phyloP scores from a whole-genome alignment of 768 basidiomycete genomes.

The Psilocybe tampanensis region DNA sequence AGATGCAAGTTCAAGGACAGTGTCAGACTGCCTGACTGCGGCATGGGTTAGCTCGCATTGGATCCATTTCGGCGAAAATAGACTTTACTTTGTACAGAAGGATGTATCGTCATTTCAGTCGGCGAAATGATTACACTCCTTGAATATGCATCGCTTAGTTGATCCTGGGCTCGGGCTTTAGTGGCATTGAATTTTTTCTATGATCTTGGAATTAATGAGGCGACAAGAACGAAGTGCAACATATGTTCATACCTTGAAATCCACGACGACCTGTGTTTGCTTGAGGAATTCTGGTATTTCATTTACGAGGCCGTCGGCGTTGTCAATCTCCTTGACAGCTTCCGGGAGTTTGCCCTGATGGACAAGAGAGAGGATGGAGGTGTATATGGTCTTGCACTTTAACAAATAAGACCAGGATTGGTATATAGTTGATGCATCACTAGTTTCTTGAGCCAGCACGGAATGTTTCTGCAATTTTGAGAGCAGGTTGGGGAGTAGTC shows the following conservation, averaged over 20 bases:
- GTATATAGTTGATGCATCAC: conserved; percentile 53
- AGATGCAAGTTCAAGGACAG: conserved; percentile 50
- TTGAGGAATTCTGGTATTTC: conserved; percentile 52
- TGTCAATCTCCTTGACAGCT: conserved; percentile 49
- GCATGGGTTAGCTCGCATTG: not conserved
- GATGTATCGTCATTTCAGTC: conserved; percentile 49
- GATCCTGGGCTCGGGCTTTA: conserved; percentile 66
- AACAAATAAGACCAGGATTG: conserved; percentile 58
- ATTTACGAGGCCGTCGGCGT: conserved; percentile 46
- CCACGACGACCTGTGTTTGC: conserved; percentile 51
- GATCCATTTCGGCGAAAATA: not conserved
- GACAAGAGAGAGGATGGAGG: conserved; percentile 46
- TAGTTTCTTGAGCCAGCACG: conserved; percentile 60
- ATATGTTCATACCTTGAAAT: conserved; percentile 57
- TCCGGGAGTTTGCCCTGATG: conserved; percentile 64
- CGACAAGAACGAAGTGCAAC: conserved; percentile 3
- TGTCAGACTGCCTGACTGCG: conserved; percentile 59
- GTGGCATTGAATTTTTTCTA: conserved; percentile 60
- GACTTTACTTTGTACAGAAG: conserved; percentile 46
- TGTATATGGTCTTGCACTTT: conserved; percentile 50
- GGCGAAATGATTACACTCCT: conserved; percentile 57
- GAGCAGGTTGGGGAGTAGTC: conserved; percentile 65
- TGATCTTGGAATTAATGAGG: not conserved
- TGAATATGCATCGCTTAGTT: conserved; percentile 68
- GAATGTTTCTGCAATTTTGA: conserved; percentile 59